A percentile compares a stretch with the other conserved stretches of the same genome.
These are phyloP conservation scores for Prunus davidiana DNA, from an alignment of 306 rosid genomes.

Conservation along the genomic window DNA sequence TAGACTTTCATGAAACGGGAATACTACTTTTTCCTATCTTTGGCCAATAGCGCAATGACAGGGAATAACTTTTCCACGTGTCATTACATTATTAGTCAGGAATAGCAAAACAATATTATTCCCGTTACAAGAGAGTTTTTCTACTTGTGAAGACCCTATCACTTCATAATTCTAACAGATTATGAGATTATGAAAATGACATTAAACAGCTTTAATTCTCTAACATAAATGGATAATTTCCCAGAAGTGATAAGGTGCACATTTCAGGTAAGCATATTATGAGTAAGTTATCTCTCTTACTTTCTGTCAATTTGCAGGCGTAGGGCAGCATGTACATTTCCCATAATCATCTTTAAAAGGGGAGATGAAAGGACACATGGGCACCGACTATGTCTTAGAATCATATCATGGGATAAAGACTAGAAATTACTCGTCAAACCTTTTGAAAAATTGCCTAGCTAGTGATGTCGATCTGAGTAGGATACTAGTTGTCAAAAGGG, in stretches of 20 bases:
- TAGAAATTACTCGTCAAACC: not conserved
- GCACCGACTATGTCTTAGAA: not conserved
- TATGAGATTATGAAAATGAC: not conserved
- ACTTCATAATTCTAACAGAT: not conserved
- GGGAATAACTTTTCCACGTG: accelerated
- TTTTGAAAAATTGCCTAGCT: not conserved
- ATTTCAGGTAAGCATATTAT: too few species aligned
- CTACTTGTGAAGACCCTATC: not conserved
- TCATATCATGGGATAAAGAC: not conserved
- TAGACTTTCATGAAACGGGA: too few species aligned
- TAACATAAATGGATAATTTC: not conserved
- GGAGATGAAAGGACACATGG: not conserved
- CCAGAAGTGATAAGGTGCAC: not conserved
- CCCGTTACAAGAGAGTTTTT: too few species aligned
- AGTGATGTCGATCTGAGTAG: not conserved
- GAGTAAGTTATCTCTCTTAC: not conserved
- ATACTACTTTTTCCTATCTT: too few species aligned
- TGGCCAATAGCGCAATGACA: too few species aligned
- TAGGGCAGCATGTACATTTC: not conserved
- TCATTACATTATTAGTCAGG: too few species aligned
- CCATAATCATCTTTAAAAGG: not conserved
- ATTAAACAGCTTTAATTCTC: not conserved
- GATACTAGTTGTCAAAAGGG: not conserved
- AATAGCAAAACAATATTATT: too few species aligned
- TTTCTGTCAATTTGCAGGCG: not conserved